Percentiles rank a stretch among this genome's conserved stretches.
Evolutionary conservation across 225 moss, liverwort and hornwort species (phyloP).

Genomic region (Pseudoscleropodium purum): DNA sequence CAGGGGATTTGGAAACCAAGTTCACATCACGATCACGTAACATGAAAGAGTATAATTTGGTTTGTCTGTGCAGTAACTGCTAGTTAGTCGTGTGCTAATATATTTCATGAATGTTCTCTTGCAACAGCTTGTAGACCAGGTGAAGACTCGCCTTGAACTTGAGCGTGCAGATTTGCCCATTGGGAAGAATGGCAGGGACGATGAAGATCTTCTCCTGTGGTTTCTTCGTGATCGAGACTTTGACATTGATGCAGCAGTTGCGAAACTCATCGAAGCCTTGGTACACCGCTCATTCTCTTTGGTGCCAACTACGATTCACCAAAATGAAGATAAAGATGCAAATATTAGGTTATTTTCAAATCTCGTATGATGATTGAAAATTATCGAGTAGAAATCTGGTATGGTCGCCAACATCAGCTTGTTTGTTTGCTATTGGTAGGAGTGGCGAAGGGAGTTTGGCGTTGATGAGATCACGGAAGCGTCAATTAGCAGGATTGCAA

Average conservation of each 20-base stretch:
- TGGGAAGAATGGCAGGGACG: constrained; percentile 59
- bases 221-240: constrained; percentile 62
- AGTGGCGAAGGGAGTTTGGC: constrained; percentile 57
- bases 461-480: constrained; percentile 49
- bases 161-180: constrained; percentile 40
- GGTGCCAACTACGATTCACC: too few species aligned
- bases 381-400: neutral
- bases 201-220: constrained; percentile 46
- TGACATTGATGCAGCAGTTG: constrained; percentile 44
- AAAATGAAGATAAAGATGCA: neutral
- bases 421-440: constrained; percentile 3
- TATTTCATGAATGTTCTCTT: neutral
- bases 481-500: constrained; percentile 26
- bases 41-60: neutral
- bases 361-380: neutral
- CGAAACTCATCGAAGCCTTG: constrained; percentile 45
- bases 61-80: neutral
- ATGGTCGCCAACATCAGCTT: neutral
- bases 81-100: neutral
- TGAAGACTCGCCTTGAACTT: constrained; percentile 40
- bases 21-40: neutral
- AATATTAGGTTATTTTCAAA: neutral
- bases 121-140: constrained; percentile 45
- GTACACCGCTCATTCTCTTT: neutral
- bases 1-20: neutral